Conservation (phyloP, 768 basidiomycete species). For the Podaxis rugospora region DNA sequence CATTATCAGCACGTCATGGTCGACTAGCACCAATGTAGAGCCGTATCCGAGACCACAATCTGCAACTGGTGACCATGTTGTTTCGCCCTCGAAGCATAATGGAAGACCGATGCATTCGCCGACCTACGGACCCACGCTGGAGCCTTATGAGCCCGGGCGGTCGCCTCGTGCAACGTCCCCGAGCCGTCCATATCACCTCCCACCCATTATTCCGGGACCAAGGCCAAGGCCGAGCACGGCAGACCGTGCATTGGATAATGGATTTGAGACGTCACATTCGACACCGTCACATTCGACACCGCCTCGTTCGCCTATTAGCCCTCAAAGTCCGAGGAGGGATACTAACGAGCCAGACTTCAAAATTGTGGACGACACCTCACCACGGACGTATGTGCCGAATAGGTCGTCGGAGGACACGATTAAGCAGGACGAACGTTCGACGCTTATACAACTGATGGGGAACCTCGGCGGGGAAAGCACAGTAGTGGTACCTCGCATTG, state of each 20-base stretch:
- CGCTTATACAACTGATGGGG: constrained; percentile 20
- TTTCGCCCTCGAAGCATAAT: constrained; percentile 32
- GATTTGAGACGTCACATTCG: constrained; percentile 37
- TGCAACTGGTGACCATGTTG: constrained; percentile 43
- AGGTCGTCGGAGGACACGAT: constrained; percentile 25
- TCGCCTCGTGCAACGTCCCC: constrained; percentile 39
- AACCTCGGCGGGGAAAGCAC: constrained; percentile 21
- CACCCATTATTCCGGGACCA: constrained; percentile 23
- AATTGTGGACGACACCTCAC: constrained; percentile 19
- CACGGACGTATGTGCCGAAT: constrained; percentile 14
- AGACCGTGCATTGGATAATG: constrained; percentile 30
- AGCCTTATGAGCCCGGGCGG: constrained; percentile 30
- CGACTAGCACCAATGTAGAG: constrained; percentile 28
- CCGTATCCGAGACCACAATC: constrained; percentile 63
- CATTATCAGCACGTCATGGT: not conserved
- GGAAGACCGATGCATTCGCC: constrained; percentile 33
- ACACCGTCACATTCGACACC: constrained; percentile 47
- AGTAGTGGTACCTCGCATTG: constrained; percentile 15
- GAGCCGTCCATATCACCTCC: constrained; percentile 26
- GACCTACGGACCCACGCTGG: constrained; percentile 28
- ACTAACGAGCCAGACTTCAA: constrained; percentile 3
- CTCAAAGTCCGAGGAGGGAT: constrained; percentile 34
- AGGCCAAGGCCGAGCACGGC: constrained; percentile 27
- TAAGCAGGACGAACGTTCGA: constrained; percentile 25
- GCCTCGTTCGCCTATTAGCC: constrained; percentile 61